Evolutionary conservation across 106 monocot species (phyloP).

Genomic region (Dactylorhiza incarnata): DNA sequence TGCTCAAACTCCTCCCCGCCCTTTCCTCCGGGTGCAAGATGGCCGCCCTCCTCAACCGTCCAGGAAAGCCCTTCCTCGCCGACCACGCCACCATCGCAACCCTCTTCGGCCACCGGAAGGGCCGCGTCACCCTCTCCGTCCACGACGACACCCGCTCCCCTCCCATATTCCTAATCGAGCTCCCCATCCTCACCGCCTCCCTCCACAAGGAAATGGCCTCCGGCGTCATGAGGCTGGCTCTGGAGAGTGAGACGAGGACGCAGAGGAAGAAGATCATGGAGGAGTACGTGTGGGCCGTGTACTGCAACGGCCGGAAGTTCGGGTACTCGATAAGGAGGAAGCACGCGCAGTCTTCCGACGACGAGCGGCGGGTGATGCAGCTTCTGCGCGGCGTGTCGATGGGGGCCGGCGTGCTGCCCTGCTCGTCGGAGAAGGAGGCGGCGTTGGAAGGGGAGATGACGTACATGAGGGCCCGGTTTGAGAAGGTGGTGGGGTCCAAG

Average conservation of each 20-base stretch:
- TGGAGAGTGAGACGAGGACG: constrained; percentile 64
- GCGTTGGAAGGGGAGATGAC: constrained; percentile 41
- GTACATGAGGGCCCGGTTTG: constrained; percentile 55
- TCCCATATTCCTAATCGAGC: constrained; percentile 67
- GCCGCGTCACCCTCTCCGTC: constrained; percentile 42
- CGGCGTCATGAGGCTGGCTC: constrained; percentile 44
- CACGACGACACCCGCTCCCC: constrained; percentile 55
- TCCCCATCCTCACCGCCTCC: constrained; percentile 47
- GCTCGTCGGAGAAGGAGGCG: constrained; percentile 18
- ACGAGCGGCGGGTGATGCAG: constrained; percentile 39
- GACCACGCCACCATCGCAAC: constrained; percentile 51
- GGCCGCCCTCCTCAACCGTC: constrained; percentile 44
- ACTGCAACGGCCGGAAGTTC: constrained; percentile 63
- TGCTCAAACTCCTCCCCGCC: constrained; percentile 72
- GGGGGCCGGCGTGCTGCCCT: constrained; percentile 73
- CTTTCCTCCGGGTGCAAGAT: constrained; percentile 73
- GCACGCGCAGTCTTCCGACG: constrained; percentile 26
- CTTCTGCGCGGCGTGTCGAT: constrained; percentile 60
- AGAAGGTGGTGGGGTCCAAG: constrained; percentile 67
- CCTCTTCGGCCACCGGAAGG: constrained; percentile 48
- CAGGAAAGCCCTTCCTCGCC: constrained; percentile 33
- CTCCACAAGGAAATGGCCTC: constrained; percentile 64
- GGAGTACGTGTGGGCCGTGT: constrained; percentile 67
- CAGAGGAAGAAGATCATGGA: constrained; percentile 45
- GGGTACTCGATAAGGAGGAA: constrained; percentile 58